These are phyloP conservation scores for Ilyonectria robusta DNA, from an alignment of 2,329 filamentous ascomycete genomes.

Conservation along the genomic window DNA sequence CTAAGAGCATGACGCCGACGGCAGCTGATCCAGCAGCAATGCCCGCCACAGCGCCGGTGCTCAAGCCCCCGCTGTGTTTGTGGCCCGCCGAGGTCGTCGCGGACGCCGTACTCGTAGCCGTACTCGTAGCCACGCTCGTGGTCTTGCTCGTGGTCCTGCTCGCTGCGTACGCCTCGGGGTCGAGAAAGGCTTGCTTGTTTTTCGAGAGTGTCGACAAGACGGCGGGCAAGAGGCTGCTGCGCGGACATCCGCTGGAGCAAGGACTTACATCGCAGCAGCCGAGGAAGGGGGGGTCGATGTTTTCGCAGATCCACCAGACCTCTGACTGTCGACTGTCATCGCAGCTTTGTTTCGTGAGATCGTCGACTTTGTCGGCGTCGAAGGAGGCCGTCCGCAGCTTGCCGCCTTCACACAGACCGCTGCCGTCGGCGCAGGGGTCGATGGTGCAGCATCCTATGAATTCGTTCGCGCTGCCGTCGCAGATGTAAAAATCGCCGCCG, in stretches of 20 bases:
- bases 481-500: constrained; percentile 54
- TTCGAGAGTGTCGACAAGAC: too few species aligned
- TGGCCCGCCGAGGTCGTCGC: neutral
- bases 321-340: constrained; percentile 12
- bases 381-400: constrained; percentile 48
- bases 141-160: too few species aligned
- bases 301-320: constrained; percentile 53
- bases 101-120: neutral
- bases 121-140: too few species aligned
- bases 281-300: constrained; percentile 50
- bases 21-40: constrained; percentile 19
- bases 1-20: neutral
- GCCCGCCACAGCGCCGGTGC: constrained; percentile 24
- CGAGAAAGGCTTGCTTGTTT: too few species aligned
- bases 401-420: constrained; percentile 47
- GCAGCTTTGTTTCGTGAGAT: constrained; percentile 51
- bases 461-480: constrained; percentile 44
- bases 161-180: too few species aligned
- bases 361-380: constrained; percentile 42
- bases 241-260: constrained; percentile 20
- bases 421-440: constrained; percentile 49
- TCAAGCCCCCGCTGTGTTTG: constrained; percentile 1
- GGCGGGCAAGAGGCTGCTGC: too few species aligned
- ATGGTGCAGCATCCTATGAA: constrained; percentile 57
- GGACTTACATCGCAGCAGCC: constrained; percentile 52